phyloP scores from a whole-genome alignment of 2,329 filamentous ascomycete genomes.

The Gnomoniopsis sp. region DNA sequence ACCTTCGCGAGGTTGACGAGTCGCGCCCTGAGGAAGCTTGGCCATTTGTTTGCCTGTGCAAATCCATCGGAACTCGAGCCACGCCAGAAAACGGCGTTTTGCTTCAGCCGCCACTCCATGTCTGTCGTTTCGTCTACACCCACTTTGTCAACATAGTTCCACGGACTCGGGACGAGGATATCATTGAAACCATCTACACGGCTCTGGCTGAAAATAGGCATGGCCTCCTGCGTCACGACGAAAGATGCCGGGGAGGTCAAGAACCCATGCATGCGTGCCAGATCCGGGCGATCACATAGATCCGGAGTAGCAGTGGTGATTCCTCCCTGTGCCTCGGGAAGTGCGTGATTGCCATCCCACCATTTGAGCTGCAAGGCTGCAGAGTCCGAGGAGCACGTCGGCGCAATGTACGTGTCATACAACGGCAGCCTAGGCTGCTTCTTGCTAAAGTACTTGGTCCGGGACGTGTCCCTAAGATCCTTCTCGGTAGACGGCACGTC shows the following conservation, averaged over 20 bases:
- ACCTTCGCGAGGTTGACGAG: conserved; percentile 40
- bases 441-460: conserved; percentile 12
- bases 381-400: conserved; percentile 43
- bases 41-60: conserved; percentile 50
- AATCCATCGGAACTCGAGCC: conserved; percentile 50
- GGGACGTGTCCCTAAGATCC: background rate
- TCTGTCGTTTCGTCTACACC: conserved; percentile 37
- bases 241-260: conserved; percentile 43
- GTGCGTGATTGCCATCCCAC: conserved; percentile 39
- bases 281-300: conserved; percentile 46
- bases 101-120: conserved; percentile 43
- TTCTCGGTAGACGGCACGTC: background rate
- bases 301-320: conserved; percentile 41
- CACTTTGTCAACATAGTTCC: conserved; percentile 36
- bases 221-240: conserved; percentile 40
- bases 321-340: conserved; percentile 30
- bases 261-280: conserved; percentile 50
- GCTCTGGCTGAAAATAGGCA: conserved; percentile 55
- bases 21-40: conserved; percentile 56
- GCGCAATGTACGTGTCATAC: conserved; percentile 34
- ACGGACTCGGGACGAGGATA: conserved; percentile 41
- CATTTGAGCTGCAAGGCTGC: conserved; percentile 36
- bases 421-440: conserved; percentile 26
- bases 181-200: conserved; percentile 53
- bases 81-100: conserved; percentile 51